Evolutionary conservation across 2,329 filamentous ascomycete species (phyloP).

Genomic region (Pseudogymnoascus sp.): DNA sequence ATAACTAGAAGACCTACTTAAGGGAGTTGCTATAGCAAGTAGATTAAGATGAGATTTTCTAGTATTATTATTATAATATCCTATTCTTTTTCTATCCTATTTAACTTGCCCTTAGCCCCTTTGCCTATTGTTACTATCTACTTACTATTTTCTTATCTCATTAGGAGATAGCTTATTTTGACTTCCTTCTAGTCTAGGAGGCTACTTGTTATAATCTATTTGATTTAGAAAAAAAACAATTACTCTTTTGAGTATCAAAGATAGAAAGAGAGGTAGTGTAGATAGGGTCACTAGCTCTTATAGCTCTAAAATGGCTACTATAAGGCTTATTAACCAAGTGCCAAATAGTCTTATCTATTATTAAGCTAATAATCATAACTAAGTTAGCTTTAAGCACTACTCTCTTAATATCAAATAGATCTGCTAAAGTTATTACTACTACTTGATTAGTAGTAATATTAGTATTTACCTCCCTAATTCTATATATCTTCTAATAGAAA

Average conservation of each 20-base stretch:
- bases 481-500: constrained; percentile 18
- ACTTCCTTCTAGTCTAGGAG: constrained; percentile 18
- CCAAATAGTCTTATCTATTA: constrained; percentile 27
- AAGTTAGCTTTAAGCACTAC: constrained; percentile 29
- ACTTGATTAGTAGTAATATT: constrained; percentile 34
- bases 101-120: neutral
- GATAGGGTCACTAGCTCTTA: constrained; percentile 11
- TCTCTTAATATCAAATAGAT: constrained; percentile 35
- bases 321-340: constrained; percentile 25
- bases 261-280: constrained; percentile 12
- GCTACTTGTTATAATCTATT: constrained; percentile 18
- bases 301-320: constrained; percentile 24
- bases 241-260: constrained; percentile 13
- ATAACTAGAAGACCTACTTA: too few species aligned
- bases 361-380: constrained; percentile 32
- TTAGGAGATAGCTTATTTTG: constrained; percentile 23
- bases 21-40: neutral
- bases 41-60: neutral
- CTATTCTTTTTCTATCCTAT: neutral
- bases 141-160: constrained; percentile 26
- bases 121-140: neutral
- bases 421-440: constrained; percentile 34
- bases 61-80: too few species aligned
- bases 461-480: constrained; percentile 31
- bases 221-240: constrained; percentile 12